These are phyloP conservation scores for Torrubiella hemipterigena DNA, from an alignment of 2,329 filamentous ascomycete genomes.

Conservation along the genomic window DNA sequence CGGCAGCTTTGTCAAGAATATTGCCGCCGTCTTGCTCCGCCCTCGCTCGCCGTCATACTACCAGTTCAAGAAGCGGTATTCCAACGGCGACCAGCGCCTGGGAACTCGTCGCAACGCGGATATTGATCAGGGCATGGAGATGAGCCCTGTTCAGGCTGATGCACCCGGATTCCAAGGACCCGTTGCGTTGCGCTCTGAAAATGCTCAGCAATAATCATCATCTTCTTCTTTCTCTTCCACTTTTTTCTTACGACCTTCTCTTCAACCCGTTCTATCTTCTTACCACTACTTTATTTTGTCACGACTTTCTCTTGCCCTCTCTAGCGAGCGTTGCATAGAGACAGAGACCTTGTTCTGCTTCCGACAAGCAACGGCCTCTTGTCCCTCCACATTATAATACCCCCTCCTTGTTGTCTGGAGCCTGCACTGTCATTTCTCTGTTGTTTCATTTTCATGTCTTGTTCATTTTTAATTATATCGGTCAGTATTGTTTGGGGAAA, in stretches of 20 bases:
- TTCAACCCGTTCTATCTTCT: background rate
- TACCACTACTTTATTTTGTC: background rate
- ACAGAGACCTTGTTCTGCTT: no score
- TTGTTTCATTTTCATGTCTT: no score
- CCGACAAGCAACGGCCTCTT: no score
- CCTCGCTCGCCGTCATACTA: conserved; percentile 83
- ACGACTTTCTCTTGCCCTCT: background rate
- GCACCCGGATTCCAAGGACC: conserved; percentile 42
- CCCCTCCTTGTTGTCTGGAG: no score
- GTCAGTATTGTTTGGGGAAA: no score
- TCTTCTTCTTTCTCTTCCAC: background rate
- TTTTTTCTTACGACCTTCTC: background rate
- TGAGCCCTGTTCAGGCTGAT: conserved; percentile 50
- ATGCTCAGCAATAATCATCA: background rate
- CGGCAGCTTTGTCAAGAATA: conserved; percentile 63
- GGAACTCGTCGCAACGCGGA: conserved; percentile 35
- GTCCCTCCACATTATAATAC: no score
- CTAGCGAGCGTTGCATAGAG: background rate
- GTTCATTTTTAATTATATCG: no score
- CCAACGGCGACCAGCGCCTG: conserved; percentile 75
- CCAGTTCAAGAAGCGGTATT: conserved; percentile 67
- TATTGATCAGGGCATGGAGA: conserved; percentile 51
- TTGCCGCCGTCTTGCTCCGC: conserved; percentile 67
- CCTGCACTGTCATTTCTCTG: no score
- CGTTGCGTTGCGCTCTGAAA: conserved; percentile 24